Conservation (phyloP, 352 stramenopile species). For the Peronospora farinosa region DNA sequence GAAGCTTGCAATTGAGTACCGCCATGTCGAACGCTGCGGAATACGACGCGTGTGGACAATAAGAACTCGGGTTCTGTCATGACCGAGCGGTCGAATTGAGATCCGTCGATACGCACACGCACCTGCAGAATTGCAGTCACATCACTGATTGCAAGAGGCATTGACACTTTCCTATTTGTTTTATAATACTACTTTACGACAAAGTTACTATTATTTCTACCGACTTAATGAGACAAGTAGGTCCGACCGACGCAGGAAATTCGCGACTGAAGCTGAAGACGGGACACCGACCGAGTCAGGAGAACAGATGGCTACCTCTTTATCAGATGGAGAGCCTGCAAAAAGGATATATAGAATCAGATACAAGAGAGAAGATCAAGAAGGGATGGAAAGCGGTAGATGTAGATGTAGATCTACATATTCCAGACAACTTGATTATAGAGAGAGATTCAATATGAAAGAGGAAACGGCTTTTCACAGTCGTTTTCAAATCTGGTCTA, state of each 20-base stretch:
- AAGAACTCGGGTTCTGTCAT: slow-evolving; percentile 80
- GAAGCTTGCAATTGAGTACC: slow-evolving; percentile 44
- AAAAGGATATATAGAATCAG: not conserved
- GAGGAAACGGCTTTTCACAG: not conserved
- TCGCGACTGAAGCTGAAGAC: slow-evolving; percentile 13
- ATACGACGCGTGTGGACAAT: slow-evolving; percentile 52
- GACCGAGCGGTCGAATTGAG: slow-evolving; percentile 64
- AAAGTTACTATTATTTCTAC: not conserved
- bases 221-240: not conserved
- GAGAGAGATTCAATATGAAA: not conserved
- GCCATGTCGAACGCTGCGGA: slow-evolving; percentile 56
- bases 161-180: not conserved
- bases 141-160: slow-evolving; percentile 42
- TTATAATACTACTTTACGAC: not conserved
- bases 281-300: not conserved
- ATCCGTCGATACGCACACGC: slow-evolving; percentile 46
- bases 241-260: slow-evolving; percentile 9
- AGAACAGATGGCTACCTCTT: slow-evolving; percentile 15
- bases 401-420: too few relatives aligned
- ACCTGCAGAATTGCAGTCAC: slow-evolving; percentile 65
- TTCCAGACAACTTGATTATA: too few relatives aligned
- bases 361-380: not conserved
- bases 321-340: slow-evolving; percentile 16
- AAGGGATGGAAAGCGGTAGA: too few relatives aligned
- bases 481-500: slow-evolving; percentile 11